These are phyloP conservation scores for Dactylellina leptospora DNA, from an alignment of 2,329 filamentous ascomycete genomes.

Conservation along the genomic window DNA sequence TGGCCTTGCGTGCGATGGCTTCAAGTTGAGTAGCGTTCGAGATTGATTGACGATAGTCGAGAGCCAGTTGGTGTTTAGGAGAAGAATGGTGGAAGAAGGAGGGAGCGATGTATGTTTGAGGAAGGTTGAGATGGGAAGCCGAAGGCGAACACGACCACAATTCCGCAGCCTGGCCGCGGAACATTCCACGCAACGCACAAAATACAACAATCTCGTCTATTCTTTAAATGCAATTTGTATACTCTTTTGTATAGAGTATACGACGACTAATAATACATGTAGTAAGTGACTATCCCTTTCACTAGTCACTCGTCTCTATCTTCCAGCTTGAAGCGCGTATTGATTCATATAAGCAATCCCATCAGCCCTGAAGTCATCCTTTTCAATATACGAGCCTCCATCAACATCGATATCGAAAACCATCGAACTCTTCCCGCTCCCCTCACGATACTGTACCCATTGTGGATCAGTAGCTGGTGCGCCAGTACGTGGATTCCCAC, in stretches of 20 bases:
- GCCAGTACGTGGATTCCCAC: conserved; percentile 12
- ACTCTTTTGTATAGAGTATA: no score
- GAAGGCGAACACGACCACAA: conserved; percentile 41
- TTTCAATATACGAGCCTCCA: conserved; percentile 58
- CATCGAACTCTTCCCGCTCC: conserved; percentile 57
- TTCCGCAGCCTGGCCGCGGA: conserved; percentile 30
- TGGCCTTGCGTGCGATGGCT: neutral
- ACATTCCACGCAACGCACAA: conserved; percentile 50
- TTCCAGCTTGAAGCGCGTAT: conserved; percentile 25
- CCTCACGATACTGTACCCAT: conserved; percentile 58
- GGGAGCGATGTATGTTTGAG: conserved; percentile 8
- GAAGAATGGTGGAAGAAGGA: conserved; percentile 10
- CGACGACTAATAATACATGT: conserved; percentile 5
- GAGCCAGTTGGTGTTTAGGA: neutral
- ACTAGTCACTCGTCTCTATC: no score
- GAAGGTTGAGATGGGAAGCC: conserved; percentile 27
- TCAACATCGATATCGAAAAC: conserved; percentile 59
- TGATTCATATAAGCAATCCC: conserved; percentile 59
- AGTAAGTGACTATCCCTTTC: neutral
- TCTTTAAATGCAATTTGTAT: no score
- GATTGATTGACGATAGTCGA: no score
- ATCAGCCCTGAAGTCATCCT: conserved; percentile 58
- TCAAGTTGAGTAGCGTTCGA: neutral
- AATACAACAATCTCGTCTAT: conserved; percentile 44
- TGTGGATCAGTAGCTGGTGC: conserved; percentile 43